Conservation (phyloP, 306 rosid species). For the Cucumis hystrix region DNA sequence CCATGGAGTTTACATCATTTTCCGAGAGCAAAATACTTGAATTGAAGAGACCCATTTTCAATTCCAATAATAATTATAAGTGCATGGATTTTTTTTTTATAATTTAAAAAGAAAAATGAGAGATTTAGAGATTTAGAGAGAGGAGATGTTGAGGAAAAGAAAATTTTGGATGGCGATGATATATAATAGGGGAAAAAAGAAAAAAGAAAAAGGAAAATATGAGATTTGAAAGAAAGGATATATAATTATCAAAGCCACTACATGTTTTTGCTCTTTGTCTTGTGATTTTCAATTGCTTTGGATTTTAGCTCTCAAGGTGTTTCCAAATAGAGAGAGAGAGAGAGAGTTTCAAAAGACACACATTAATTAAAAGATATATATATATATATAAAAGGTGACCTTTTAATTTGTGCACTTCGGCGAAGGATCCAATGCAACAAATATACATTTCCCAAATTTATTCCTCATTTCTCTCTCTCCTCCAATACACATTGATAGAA, state of each 20-base stretch:
- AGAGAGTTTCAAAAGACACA: slow-evolving; percentile 7
- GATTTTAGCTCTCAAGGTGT: slow-evolving; percentile 28
- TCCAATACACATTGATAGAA: too few relatives aligned
- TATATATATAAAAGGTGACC: background rate
- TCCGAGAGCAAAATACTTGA: slow-evolving; percentile 25
- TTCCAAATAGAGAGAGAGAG: slow-evolving; percentile 11
- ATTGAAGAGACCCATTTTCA: slow-evolving; percentile 21
- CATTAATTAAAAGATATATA: background rate
- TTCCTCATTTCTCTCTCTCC: background rate
- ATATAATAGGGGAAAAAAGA: background rate
- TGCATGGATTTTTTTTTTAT: background rate
- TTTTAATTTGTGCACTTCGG: slow-evolving; percentile 21
- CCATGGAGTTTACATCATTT: slow-evolving; percentile 21
- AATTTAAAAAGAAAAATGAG: too few relatives aligned
- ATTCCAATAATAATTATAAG: background rate
- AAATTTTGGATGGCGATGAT: background rate
- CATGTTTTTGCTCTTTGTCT: slow-evolving; percentile 5
- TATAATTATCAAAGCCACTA: background rate
- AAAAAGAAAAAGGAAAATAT: background rate
- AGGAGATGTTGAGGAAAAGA: background rate
- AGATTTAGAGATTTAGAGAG: background rate
- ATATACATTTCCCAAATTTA: background rate
- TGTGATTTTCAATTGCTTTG: slow-evolving; percentile 16
- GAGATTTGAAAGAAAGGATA: background rate
- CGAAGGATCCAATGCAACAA: slow-evolving; percentile 79